Percentiles rank a stretch among this genome's conserved stretches.
These are phyloP conservation scores for Rhizophora apiculata DNA, from an alignment of 345 rosid genomes.

Conservation along the genomic window DNA sequence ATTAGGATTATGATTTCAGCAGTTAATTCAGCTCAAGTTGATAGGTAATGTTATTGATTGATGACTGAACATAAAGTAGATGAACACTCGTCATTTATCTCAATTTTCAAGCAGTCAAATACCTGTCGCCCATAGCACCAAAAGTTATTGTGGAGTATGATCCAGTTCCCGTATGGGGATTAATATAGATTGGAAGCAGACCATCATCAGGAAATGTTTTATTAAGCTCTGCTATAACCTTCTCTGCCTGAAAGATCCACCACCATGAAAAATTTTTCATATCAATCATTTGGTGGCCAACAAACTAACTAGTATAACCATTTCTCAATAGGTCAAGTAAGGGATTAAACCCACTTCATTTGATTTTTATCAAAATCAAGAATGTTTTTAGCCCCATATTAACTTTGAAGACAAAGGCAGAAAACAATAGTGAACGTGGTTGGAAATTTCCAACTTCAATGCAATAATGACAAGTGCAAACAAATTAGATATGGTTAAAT, in stretches of 20 bases:
- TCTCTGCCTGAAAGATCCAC: conserved; percentile 64
- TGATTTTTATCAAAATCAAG: neutral
- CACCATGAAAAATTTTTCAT: neutral
- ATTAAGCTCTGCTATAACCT: conserved; percentile 61
- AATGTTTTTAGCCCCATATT: neutral
- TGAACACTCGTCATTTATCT: neutral
- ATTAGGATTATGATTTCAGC: neutral
- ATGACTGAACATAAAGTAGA: neutral
- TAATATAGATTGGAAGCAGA: conserved; percentile 84
- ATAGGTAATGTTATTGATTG: neutral
- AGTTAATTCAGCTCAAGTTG: neutral
- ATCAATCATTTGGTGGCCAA: conserved; percentile 1
- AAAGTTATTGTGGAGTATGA: conserved; percentile 77
- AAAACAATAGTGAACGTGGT: no score
- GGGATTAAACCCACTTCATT: no score
- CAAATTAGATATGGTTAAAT: neutral
- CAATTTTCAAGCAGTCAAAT: conserved; percentile 12
- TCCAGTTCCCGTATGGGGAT: conserved; percentile 53
- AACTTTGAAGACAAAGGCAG: neutral
- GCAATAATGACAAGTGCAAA: neutral
- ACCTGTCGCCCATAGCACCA: conserved; percentile 99
- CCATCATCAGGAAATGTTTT: conserved; percentile 90
- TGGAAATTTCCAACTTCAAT: neutral
- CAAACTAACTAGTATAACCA: neutral
- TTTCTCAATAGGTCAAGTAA: no score